These are phyloP conservation scores for Mrakia blollopis DNA, from an alignment of 768 basidiomycete genomes.

Conservation along the genomic window DNA sequence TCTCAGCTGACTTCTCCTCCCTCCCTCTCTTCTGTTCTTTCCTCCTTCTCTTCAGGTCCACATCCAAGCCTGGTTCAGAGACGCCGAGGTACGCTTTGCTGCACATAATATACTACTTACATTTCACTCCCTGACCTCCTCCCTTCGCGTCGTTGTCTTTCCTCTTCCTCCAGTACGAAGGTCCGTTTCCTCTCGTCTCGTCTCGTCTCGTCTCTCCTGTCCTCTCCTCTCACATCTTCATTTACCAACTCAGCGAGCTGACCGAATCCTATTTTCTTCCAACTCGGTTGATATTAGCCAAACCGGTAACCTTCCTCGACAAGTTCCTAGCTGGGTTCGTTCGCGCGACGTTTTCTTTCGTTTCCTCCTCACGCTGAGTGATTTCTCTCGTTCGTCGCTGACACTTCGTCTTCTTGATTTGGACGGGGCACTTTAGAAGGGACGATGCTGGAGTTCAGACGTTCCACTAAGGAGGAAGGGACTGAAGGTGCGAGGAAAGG, in stretches of 20 bases:
- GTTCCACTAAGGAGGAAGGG: slow-evolving; percentile 2
- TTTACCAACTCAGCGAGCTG: background rate
- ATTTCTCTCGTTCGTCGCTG: background rate
- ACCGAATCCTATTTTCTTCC: background rate
- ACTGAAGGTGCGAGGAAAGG: too few relatives aligned
- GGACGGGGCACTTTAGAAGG: background rate
- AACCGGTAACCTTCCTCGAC: slow-evolving; percentile 30
- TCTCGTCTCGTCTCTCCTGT: background rate
- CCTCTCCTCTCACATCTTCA: background rate
- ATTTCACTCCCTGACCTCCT: background rate
- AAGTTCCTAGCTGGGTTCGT: slow-evolving; percentile 31
- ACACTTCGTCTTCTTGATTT: background rate
- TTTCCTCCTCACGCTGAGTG: background rate
- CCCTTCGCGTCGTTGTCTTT: too few relatives aligned
- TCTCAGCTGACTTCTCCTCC: background rate
- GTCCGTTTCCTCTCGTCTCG: background rate
- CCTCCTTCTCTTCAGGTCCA: background rate
- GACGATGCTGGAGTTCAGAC: slow-evolving; percentile 11
- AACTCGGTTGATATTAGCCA: background rate
- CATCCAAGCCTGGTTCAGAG: slow-evolving; percentile 15
- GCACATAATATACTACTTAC: background rate
- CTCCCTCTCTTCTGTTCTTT: background rate
- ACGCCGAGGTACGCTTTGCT: background rate
- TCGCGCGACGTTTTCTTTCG: background rate
- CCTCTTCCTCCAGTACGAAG: background rate